Evolutionary conservation across 257 asterid species (phyloP), one percentile per base, ranked within the genome.

Genomic region (Linaria vulgaris): DNA sequence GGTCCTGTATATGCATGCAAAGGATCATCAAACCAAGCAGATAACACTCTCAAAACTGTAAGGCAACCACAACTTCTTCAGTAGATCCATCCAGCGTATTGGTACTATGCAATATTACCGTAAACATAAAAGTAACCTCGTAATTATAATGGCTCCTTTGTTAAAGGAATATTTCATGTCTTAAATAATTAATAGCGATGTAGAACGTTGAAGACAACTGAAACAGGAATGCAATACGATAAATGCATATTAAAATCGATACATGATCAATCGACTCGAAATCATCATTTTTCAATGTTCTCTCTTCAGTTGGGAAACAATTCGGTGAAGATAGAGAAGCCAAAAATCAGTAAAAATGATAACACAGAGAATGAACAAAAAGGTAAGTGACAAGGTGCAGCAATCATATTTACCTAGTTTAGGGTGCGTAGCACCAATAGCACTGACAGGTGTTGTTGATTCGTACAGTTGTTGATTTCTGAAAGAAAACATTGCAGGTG

Each of bases 361-460:
- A n/a, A n/a, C n/a, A n/a, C n/a, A n/a, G n/a, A 45, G 67, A 63
- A 54, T 15, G 38, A 25, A 48, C 47, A 56, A 69, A 64, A 64
- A 43, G 24, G 12, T 48, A n/a, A 31, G 43, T 31, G 53, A 27
- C 34, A 24, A 43, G 51, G 37, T 39, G 61, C 49, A 46, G 64
- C 61, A 30, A 12, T 31, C n/a, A 74, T 58, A 24, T 59, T 72
- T 61, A 91, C 99, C 90, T 72, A 94, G 96, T 80, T 82, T 85
- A 5, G 99, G 99, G 59, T 90, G 95, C 97, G 90, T 88, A 46
- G 99, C 96, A 80, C 84, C 80, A 54, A 94, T 83, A 39, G 99
- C 87, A 82, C 83, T 72, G 58, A 88, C 96, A 72, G 75, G 78
- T 65, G 79, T 46, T 39, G 95, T 81, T 64, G 94, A 79, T 74